These are phyloP conservation scores for Leccinum pachyderme DNA, from an alignment of 1,284 basidiomycete species.

Conservation along the genomic window DNA sequence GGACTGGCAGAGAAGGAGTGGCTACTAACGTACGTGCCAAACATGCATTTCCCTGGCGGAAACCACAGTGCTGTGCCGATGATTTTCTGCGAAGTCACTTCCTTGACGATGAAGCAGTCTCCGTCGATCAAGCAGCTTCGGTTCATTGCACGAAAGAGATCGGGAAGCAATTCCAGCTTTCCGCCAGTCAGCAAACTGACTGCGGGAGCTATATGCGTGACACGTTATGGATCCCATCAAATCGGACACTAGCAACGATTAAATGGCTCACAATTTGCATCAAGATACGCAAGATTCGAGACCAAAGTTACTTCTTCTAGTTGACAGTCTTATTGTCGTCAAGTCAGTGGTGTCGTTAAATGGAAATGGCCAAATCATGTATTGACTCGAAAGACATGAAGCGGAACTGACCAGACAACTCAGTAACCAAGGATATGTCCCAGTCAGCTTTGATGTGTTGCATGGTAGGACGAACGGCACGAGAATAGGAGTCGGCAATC, in stretches of 20 bases:
- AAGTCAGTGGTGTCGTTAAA: neutral
- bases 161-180: conserved; percentile 2
- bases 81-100: conserved; percentile 1
- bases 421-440: conserved; percentile 1
- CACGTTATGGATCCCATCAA: neutral
- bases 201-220: neutral
- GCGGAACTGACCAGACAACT: neutral
- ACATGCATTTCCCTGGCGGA: conserved; percentile 2
- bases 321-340: conserved; percentile 1
- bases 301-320: conserved; percentile 1
- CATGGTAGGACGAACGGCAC: neutral
- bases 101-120: conserved; percentile 7
- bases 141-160: conserved; percentile 4
- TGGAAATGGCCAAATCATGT: too few species aligned
- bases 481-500: neutral
- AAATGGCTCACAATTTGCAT: neutral
- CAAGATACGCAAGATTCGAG: neutral
- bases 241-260: neutral
- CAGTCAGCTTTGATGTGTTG: neutral
- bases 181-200: conserved; percentile 5
- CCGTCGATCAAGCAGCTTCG: conserved; percentile 5
- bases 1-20: neutral
- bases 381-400: neutral
- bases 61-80: conserved; percentile 7
- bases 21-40: neutral